A percentile compares a stretch with the other conserved stretches of the same genome.
phyloP scores from a whole-genome alignment of 2,329 filamentous ascomycete species.

The Sclerotinia sclerotiorum region DNA sequence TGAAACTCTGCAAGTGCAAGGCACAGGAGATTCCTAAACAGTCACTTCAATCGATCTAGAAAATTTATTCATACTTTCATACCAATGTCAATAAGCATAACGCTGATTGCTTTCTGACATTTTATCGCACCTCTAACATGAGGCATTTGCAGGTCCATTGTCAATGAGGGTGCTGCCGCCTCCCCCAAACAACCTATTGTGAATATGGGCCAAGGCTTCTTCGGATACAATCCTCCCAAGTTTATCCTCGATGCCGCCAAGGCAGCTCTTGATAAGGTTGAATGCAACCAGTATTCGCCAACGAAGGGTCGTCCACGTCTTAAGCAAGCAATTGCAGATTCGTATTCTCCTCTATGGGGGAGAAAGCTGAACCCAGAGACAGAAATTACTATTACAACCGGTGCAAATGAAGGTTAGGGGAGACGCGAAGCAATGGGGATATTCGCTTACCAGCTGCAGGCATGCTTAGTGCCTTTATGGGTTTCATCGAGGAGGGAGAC shows the following conservation, averaged over 20 bases:
- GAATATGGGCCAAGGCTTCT: conserved; percentile 70
- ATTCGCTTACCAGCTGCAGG: conserved; percentile 45
- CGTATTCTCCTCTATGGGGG: conserved; percentile 88
- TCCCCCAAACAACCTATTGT: conserved; percentile 64
- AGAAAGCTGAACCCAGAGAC: conserved; percentile 80
- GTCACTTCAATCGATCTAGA: no score
- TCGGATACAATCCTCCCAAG: conserved; percentile 89
- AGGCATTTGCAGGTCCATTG: conserved; percentile 54
- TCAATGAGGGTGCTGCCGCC: conserved; percentile 64
- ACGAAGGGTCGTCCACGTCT: conserved; percentile 90
- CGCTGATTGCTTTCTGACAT: background rate
- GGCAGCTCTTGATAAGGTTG: conserved; percentile 81
- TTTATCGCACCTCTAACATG: conserved; percentile 4
- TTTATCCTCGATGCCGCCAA: conserved; percentile 94
- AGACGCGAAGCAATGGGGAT: background rate
- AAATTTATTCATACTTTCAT: background rate
- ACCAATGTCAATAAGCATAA: background rate
- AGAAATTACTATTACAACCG: conserved; percentile 92
- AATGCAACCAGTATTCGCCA: conserved; percentile 98
- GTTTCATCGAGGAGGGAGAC: conserved; percentile 88
- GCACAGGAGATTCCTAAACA: background rate
- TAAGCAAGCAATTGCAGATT: conserved; percentile 88
- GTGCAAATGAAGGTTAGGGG: conserved; percentile 69
- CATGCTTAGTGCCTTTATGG: conserved; percentile 98
- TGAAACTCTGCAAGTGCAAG: background rate